A percentile compares a stretch with the other conserved stretches of the same genome.
Evolutionary conservation across 2,329 filamentous ascomycete genomes (phyloP).

Genomic region (Proliferodiscus dingleyae): DNA sequence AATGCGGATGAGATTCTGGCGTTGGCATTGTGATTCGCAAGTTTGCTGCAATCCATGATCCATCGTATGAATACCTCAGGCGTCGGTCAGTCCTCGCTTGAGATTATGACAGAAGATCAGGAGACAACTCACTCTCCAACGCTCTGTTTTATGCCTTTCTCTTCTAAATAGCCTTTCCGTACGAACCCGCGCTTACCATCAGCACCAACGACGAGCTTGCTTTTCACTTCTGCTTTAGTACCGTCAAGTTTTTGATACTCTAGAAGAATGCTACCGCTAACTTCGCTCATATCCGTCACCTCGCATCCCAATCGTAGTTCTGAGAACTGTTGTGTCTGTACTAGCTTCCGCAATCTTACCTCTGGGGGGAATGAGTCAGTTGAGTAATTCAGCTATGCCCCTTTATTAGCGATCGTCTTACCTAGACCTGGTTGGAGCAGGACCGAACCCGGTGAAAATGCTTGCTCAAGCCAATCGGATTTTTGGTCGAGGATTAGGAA

Average conservation of each 20-base stretch:
- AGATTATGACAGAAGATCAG: too few relatives aligned
- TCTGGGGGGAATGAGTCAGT: background rate
- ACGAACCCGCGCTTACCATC: constrained; percentile 17
- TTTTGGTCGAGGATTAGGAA: too few relatives aligned
- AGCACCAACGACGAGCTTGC: constrained; percentile 11
- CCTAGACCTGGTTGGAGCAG: too few relatives aligned
- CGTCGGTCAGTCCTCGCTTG: too few relatives aligned
- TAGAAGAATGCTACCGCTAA: constrained; percentile 1
- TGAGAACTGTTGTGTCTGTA: background rate
- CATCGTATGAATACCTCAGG: constrained; percentile 7
- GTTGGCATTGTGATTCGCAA: constrained; percentile 40
- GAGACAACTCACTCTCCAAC: constrained; percentile 13
- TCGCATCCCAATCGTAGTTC: background rate
- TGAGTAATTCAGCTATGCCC: too few relatives aligned
- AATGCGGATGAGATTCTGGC: constrained; percentile 41
- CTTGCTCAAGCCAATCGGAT: too few relatives aligned
- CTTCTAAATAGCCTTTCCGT: constrained; percentile 16
- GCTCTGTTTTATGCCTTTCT: constrained; percentile 34
- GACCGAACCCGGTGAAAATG: too few relatives aligned
- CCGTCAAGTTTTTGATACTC: background rate
- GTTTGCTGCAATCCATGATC: constrained; percentile 44
- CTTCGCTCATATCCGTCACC: background rate
- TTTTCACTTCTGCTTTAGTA: background rate
- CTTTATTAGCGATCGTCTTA: too few relatives aligned
- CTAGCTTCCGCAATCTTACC: background rate